Base-by-base conservation (phyloP, 495 filamentous ascomycete genomes). In the Xylaria longipes region DNA sequence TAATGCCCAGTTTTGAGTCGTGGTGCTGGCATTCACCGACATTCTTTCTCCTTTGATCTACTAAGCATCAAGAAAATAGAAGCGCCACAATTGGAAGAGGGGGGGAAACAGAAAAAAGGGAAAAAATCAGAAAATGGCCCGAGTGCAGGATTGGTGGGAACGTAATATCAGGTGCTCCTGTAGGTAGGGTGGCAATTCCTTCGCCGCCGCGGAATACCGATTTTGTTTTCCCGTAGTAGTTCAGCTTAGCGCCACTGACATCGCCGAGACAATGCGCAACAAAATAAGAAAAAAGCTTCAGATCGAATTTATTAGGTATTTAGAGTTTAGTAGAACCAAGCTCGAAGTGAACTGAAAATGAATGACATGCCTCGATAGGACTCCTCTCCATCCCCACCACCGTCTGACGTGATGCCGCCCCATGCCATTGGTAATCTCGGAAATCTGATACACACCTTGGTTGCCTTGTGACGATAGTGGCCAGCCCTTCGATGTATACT, bases 171-270 rank as follows among this genome's bases (percentile, higher is more conserved):
- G 5, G 50, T 27, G 48, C 22, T 56, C 0, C 25, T 29, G 12
- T 50, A 22, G 39, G 27, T 17, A 56, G 27, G 52, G 52, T 56
- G 27, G 48, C 27, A 56, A 56, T 56, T 56, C 52, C 27, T 52
- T 52, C 46, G n/a, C 9, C 46, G n/a, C n/a, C 27, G 52, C 27
- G 52, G 52, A 29, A 56, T 29, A 29, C 52, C 25, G 12, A 31
- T 5, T 11, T 29, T 6, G 25, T 31, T 56, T 5, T 56, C 3
- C 27, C 14, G 12, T 31, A 37, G 35, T 41, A 31, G 25, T 56
- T 56, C 52, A 31, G 52, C 52, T 56, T 29, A 25, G 27, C 52
- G 52, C 52, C 27, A 56, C 52, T 56, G 27, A 56, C n/a, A 50
- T 50, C 46, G 46, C 7, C 46, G 6, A 50, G n/a, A 50, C 52